Evolutionary conservation across 2,329 filamentous ascomycete species (phyloP).

Genomic region (Cordyceps cateniannulata): DNA sequence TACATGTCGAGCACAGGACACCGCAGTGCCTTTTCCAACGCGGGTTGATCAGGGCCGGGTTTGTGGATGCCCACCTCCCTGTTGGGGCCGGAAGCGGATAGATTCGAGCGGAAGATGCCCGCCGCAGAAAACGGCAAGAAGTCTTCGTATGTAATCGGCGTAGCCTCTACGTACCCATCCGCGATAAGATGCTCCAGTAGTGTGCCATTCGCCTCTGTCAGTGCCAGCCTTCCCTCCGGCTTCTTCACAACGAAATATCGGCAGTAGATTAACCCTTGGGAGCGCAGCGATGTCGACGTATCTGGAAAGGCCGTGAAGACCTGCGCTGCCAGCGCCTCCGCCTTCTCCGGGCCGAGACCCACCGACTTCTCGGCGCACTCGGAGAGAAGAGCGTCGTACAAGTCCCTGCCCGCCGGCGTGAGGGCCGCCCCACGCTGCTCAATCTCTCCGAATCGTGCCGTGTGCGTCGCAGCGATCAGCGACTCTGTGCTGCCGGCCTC

Average conservation of each 20-base stretch:
- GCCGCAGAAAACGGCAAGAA: constrained; percentile 47
- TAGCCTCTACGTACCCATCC: constrained; percentile 25
- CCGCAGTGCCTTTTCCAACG: neutral
- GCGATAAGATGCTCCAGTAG: constrained; percentile 27
- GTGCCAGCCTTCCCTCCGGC: neutral
- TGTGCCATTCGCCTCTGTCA: neutral
- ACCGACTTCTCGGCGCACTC: neutral
- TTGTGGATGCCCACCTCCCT: neutral
- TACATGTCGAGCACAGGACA: neutral
- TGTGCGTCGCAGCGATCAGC: constrained; percentile 33
- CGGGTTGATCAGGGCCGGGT: neutral
- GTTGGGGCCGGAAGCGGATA: constrained; percentile 15
- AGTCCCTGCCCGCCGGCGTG: constrained; percentile 34
- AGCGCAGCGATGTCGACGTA: constrained; percentile 29
- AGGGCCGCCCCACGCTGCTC: constrained; percentile 46
- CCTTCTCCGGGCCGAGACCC: constrained; percentile 12
- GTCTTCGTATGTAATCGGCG: constrained; percentile 47
- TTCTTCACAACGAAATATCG: constrained; percentile 21
- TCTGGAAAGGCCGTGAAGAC: constrained; percentile 36
- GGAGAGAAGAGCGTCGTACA: constrained; percentile 40
- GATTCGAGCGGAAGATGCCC: constrained; percentile 44
- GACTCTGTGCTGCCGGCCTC: neutral
- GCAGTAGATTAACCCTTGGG: constrained; percentile 32
- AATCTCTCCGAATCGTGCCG: constrained; percentile 46
- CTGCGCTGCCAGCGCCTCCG: constrained; percentile 20